Evolutionary conservation across 176 grass and related monocot genomes (phyloP).

Genomic region (Raddia guianensis): DNA sequence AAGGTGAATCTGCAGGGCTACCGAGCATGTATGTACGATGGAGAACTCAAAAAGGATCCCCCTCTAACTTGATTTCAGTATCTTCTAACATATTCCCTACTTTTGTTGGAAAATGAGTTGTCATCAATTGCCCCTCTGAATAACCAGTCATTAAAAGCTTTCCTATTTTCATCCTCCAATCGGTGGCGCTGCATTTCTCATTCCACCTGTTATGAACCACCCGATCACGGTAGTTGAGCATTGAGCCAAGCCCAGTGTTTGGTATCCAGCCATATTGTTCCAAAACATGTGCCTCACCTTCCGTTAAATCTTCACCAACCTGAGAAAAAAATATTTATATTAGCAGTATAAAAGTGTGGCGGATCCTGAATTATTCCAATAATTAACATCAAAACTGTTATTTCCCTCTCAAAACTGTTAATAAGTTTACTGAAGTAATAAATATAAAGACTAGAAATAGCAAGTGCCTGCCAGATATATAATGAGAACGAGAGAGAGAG

Average conservation of each 20-base stretch:
- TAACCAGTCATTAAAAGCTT: constrained; percentile 72
- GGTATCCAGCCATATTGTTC: constrained; percentile 84
- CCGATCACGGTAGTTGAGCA: constrained; percentile 81
- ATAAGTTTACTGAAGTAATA: not conserved
- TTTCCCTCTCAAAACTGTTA: not conserved
- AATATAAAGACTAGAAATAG: not conserved
- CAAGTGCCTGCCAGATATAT: not conserved
- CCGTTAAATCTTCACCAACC: constrained; percentile 75
- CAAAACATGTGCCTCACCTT: constrained; percentile 66
- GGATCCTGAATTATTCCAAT: not conserved
- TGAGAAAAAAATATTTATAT: constrained; percentile 30
- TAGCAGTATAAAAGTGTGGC: not conserved
- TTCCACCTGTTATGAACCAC: constrained; percentile 81
- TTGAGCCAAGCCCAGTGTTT: constrained; percentile 70
- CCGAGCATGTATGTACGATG: constrained; percentile 9
- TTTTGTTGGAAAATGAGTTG: constrained; percentile 46
- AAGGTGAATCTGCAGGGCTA: constrained; percentile 3
- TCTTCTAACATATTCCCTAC: constrained; percentile 34
- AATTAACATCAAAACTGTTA: not conserved
- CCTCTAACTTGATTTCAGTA: constrained; percentile 42
- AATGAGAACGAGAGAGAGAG: not conserved
- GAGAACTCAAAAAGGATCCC: constrained; percentile 41
- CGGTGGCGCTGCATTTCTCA: constrained; percentile 41
- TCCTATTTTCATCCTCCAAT: constrained; percentile 86
- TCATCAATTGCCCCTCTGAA: constrained; percentile 50